phyloP scores from a whole-genome alignment of 306 rosid genomes.

The Pachyrhizus erosus region DNA sequence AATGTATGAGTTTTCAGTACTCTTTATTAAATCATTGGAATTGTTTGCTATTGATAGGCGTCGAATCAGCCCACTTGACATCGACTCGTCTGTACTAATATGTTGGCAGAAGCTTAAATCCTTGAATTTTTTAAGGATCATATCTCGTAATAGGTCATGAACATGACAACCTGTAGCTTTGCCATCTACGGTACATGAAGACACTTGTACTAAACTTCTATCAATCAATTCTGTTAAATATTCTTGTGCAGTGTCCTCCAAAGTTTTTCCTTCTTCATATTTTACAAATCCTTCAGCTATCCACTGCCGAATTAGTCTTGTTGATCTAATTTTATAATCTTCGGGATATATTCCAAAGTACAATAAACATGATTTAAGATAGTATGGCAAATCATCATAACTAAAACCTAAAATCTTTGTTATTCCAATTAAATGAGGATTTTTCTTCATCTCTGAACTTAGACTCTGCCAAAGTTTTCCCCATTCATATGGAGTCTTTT shows the following conservation, averaged over 20 bases:
- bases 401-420: constrained; percentile 27
- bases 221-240: constrained; percentile 20
- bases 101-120: constrained; percentile 7
- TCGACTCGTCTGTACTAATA: not conserved
- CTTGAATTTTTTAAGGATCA: constrained; percentile 11
- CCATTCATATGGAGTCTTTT: constrained; percentile 9
- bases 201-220: constrained; percentile 34
- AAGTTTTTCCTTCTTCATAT: not conserved
- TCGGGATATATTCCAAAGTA: constrained; percentile 43
- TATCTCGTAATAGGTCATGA: constrained; percentile 7
- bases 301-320: constrained; percentile 23
- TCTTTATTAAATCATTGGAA: not conserved
- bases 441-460: not conserved
- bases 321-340: not conserved
- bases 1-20: not conserved
- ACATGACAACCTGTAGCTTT: not conserved
- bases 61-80: not conserved
- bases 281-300: constrained; percentile 29
- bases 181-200: constrained; percentile 8
- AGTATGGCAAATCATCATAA: constrained; percentile 35
- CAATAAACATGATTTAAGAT: constrained; percentile 31
- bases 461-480: not conserved
- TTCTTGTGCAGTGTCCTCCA: constrained; percentile 17
- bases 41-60: constrained; percentile 5
- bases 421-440: not conserved